Base-by-base conservation (phyloP, 306 rosid genomes). In the Sicyos edulis region DNA sequence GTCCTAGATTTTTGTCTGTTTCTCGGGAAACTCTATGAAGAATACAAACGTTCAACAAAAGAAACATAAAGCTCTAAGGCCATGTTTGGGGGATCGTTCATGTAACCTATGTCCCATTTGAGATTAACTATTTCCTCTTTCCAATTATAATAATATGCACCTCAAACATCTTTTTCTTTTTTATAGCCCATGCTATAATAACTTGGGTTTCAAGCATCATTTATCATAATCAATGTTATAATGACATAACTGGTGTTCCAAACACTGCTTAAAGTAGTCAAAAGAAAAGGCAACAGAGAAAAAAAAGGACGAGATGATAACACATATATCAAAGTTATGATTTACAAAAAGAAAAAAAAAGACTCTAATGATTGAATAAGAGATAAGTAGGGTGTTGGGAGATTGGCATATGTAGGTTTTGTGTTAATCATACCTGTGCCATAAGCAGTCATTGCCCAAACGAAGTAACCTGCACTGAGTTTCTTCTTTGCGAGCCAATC, bases 381-480 rank as follows among this genome's bases (percentile, higher is more conserved):
- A 61, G 21, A 32, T 2, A 62, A 34, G 68, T 9, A 62, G 9
- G 7, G 14, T 8, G 24, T 37, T 63, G n/a, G 16, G 51, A 53
- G 74, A n/a, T 54, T n/a, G 26, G 16, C 10, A 29, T 29, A 32
- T 10, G 37, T n/a, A 34, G 51, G 9, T 26, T 45, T 67, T 4
- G 76, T 42, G 67, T 45, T 47, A 71, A 29, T 78, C 87, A 82
- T 89, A 95, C 99, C 99, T 89, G 87, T 83, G 73, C 99, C 99
- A 77, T 91, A 95, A 53, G 99, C 99, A 51, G 91, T 79, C 97
- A 95, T 95, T 66, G 92, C 96, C 99, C 99, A 89, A 58, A 95
- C 71, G 68, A 95, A 95, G 88, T 95, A 95, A 54, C 99, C 99
- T 6, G 82, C 71, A 15, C 85, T 83, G 54, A 95, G 96, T 62